A percentile compares a stretch with the other conserved stretches of the same genome.
These are phyloP conservation scores for Neoboletus brunneissimus DNA, from an alignment of 768 basidiomycete species.

Conservation along the genomic window DNA sequence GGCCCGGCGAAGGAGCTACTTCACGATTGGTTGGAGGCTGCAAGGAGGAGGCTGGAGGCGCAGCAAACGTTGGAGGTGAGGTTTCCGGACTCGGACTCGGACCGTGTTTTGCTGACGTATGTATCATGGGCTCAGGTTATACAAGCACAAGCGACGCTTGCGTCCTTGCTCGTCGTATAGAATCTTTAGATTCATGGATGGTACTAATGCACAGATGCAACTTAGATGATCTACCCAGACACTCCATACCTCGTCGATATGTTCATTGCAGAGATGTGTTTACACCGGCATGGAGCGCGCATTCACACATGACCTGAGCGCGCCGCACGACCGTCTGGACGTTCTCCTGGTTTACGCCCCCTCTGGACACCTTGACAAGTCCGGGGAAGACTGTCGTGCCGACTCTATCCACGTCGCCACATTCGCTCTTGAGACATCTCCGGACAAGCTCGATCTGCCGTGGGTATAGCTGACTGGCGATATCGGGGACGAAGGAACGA, in stretches of 20 bases:
- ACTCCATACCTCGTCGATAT: not conserved
- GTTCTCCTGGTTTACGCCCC: conserved; percentile 41
- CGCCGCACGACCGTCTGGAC: conserved; percentile 74
- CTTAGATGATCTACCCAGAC: conserved; percentile 18
- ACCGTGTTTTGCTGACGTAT: conserved; percentile 12
- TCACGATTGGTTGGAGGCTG: conserved; percentile 89
- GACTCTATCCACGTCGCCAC: conserved; percentile 68
- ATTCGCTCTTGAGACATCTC: conserved; percentile 73
- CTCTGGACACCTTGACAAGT: conserved; percentile 70
- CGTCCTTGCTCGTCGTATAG: conserved; percentile 74
- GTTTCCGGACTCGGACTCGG: not conserved
- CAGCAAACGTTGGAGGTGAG: conserved; percentile 85
- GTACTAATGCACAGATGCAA: conserved; percentile 21
- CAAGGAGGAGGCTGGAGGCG: conserved; percentile 83
- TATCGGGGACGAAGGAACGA: conserved; percentile 81
- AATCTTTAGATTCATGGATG: conserved; percentile 40
- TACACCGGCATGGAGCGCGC: conserved; percentile 47
- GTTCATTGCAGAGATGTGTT: conserved; percentile 3
- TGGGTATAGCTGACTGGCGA: conserved; percentile 71
- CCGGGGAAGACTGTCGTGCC: conserved; percentile 88
- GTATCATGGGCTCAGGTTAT: conserved; percentile 52
- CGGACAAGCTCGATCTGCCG: conserved; percentile 83
- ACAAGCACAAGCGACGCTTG: conserved; percentile 79
- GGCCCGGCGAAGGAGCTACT: conserved; percentile 75
- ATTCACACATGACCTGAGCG: conserved; percentile 87